Evolutionary conservation across 148 eudicot genomes (phyloP).

Genomic region (Polygonum aviculare): DNA sequence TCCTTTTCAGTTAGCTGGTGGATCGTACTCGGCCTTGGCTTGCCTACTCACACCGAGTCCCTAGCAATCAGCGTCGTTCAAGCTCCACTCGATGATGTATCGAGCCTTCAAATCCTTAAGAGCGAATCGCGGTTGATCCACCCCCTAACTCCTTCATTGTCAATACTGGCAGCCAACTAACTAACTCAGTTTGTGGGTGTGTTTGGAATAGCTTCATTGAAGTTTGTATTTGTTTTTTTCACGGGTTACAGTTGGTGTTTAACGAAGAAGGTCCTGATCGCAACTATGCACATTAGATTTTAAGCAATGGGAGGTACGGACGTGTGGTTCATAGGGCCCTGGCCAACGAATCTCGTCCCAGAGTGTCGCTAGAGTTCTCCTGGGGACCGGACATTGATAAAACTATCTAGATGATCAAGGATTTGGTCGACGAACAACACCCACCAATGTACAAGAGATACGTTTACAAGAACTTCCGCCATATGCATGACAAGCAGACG

Average conservation of each 20-base stretch:
- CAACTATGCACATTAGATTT: conserved; percentile 9
- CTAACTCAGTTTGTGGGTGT: neutral
- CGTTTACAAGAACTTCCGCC: conserved; percentile 16
- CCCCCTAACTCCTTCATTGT: conserved; percentile 30
- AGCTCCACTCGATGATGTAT: conserved; percentile 22
- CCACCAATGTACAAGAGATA: conserved; percentile 15
- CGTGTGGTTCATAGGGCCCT: conserved; percentile 24
- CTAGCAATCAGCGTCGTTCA: conserved; percentile 39
- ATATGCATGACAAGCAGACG: conserved; percentile 15
- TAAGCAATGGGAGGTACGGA: conserved; percentile 24
- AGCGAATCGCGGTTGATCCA: conserved; percentile 29
- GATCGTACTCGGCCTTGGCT: conserved; percentile 17
- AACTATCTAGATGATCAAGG: conserved; percentile 9
- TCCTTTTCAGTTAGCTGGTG: no score
- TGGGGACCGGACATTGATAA: conserved; percentile 14
- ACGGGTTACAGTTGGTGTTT: neutral
- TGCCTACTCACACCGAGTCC: conserved; percentile 38
- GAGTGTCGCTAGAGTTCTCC: conserved; percentile 18
- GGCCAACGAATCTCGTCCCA: conserved; percentile 10
- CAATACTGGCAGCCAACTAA: conserved; percentile 37
- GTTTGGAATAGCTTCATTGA: neutral
- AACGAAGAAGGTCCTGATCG: neutral
- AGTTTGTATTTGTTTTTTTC: no score
- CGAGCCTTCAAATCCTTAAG: conserved; percentile 33
- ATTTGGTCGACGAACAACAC: conserved; percentile 17